Base-by-base conservation (phyloP, 331 rosid species). In the Ulmus americana region DNA sequence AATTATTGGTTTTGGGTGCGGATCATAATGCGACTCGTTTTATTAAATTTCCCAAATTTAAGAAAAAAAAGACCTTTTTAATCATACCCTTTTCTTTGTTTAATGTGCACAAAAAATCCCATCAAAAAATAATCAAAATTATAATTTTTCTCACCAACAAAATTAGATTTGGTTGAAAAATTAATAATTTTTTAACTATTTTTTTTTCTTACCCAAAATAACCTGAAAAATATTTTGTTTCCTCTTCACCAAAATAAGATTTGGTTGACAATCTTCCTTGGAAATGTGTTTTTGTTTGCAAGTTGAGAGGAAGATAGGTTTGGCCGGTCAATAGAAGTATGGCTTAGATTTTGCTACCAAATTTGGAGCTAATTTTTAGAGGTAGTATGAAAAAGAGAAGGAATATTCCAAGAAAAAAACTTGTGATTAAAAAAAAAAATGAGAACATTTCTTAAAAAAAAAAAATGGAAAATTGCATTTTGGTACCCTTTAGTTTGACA, bases 1-100 rank as follows among this genome's bases (percentile, higher is more conserved):
- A 46, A 63, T 63, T 41, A 71, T 63, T 71, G 70, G 69, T 12
- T 70, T 70, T 54, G 65, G 55, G 51, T 61, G 51, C 40, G 14
- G 54, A 41, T 42, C 15, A 13, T 50, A 38, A 50, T 64, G 46
- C 12, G 10, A 53, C 58, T 5, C 6, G 14, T 14, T 5, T 50
- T 49, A 13, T 11, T n/a, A 15, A 1, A 50, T 50, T 28, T 28
- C 35, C 35, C 35, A 28, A 28, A 28, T 2, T 28, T 28, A 28
- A 28, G 35, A 28, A 28, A 28, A 28, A 28, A 28, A 28, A 3
- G 35, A 28, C 35, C 1, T 28, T 28, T 28, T 28, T 28, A 28
- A 28, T 28, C 35, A 28, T 28, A 28, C 35, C 35, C 1, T 28
- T 1, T 28, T 28, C 35, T 28, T 28, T 28, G 35, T 28, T 28